Evolutionary conservation across 2,329 filamentous ascomycete genomes (phyloP).

Genomic region (Fusarium sp.): DNA sequence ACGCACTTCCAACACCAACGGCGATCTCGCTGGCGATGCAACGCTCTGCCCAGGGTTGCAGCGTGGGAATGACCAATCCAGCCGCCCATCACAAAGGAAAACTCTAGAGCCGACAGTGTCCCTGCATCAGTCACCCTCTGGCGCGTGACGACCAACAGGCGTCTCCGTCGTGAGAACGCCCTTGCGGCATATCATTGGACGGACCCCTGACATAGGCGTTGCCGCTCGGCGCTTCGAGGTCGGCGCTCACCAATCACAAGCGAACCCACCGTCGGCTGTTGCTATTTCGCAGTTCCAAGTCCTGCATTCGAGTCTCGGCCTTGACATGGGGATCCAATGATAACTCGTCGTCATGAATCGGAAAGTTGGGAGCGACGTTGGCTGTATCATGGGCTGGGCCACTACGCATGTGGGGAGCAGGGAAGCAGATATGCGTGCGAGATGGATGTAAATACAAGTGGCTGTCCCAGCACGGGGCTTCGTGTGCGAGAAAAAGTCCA

Average conservation of each 20-base stretch:
- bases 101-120: conserved; percentile 21
- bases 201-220: conserved; percentile 33
- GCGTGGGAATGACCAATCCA: conserved; percentile 35
- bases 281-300: conserved; percentile 25
- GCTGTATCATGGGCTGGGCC: conserved; percentile 25
- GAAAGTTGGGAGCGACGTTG: conserved; percentile 30
- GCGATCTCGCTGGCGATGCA: conserved; percentile 8
- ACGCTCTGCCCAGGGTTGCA: conserved; percentile 23
- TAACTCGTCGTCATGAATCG: conserved; percentile 22
- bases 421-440: conserved; percentile 8
- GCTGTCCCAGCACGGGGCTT: conserved; percentile 28
- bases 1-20: conserved; percentile 33
- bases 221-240: conserved; percentile 47
- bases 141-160: conserved; percentile 41
- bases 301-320: conserved; percentile 34
- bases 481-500: conserved; percentile 2
- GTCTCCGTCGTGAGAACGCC: conserved; percentile 13
- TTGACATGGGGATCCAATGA: conserved; percentile 35
- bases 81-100: conserved; percentile 26
- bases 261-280: not conserved
- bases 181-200: conserved; percentile 42
- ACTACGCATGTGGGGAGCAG: conserved; percentile 30
- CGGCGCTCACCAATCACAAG: conserved; percentile 44
- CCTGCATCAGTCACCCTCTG: conserved; percentile 41
- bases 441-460: conserved; percentile 41